Evolutionary conservation across 1,284 basidiomycete species (phyloP), one percentile per base, ranked within the genome.

Genomic region (Trametes versicolor): DNA sequence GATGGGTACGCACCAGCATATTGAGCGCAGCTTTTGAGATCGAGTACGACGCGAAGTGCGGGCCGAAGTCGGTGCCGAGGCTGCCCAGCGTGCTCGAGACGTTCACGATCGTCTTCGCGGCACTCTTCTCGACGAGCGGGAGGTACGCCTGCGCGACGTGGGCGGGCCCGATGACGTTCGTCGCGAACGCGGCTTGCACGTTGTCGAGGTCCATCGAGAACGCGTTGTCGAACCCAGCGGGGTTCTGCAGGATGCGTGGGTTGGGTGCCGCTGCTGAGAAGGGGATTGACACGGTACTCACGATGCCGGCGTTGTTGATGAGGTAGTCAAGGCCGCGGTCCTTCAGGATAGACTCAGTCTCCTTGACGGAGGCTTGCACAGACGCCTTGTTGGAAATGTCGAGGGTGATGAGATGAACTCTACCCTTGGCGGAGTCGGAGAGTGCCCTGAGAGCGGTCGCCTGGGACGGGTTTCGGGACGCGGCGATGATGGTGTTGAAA

Each of bases 221-320:
- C 2, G 70, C 72, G 7, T 49, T 43, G 62, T 75, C 76, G 23
- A 48, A 25, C 19, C 17, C n/a, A 4, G 12, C 58, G 49, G 17
- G 41, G 39, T 41, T 41, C 39, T 41, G 39, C 6, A 17, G 4
- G 15, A 17, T 17, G 39, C 8, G 6, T 9, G 8, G 39, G 6
- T 17, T 17, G 4, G 8, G 12, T 41, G 39, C 17, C 15, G 4
- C 21, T 47, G 13, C 5, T 17, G 41, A 9, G 21, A 23, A 47
- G 15, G 12, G 4, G 36, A 29, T 0, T 19, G 6, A 10, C 12
- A 15, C 8, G 13, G 39, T 4, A 67, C 75, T 34, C 43, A 79
- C 79, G 19, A 79, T 72, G 0, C 70, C 79, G 36, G 80, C 79
- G 51, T 79, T 81, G 70, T 81, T 81, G 55, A 81, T 62, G 23